phyloP scores from a whole-genome alignment of 164 flowering plant genomes.

The Stephania yunnanensis region DNA sequence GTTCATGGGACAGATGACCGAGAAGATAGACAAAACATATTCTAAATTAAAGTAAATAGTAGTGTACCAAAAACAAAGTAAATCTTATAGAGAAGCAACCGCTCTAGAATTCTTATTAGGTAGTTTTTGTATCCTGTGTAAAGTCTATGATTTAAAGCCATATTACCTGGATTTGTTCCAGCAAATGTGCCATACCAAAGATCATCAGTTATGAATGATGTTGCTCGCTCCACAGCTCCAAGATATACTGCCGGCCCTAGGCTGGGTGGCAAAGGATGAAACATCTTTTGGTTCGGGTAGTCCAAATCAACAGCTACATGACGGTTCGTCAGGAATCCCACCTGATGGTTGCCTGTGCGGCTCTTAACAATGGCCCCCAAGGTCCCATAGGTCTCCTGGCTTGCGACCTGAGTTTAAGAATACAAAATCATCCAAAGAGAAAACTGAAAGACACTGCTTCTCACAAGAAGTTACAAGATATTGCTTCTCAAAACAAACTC shows the following conservation, averaged over 20 bases:
- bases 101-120: neutral
- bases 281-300: conserved; percentile 98
- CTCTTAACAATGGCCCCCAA: conserved; percentile 97
- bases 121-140: neutral
- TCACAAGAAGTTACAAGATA: neutral
- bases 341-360: conserved; percentile 81
- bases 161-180: conserved; percentile 93
- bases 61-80: neutral
- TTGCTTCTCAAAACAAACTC: too few relatives aligned
- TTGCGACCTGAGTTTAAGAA: conserved; percentile 64
- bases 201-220: conserved; percentile 97
- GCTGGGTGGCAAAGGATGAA: conserved; percentile 97
- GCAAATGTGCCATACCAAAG: conserved; percentile 98
- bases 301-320: conserved; percentile 97
- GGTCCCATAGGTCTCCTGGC: conserved; percentile 97
- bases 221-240: conserved; percentile 98
- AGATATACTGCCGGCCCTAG: conserved; percentile 97
- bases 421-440: conserved; percentile 4
- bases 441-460: neutral
- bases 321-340: conserved; percentile 95
- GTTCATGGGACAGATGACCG: neutral
- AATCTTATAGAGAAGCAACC: neutral
- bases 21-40: neutral
- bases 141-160: conserved; percentile 11
- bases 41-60: neutral